phyloP scores from a whole-genome alignment of 1,284 basidiomycete species.

The Apiotrichum sp. region DNA sequence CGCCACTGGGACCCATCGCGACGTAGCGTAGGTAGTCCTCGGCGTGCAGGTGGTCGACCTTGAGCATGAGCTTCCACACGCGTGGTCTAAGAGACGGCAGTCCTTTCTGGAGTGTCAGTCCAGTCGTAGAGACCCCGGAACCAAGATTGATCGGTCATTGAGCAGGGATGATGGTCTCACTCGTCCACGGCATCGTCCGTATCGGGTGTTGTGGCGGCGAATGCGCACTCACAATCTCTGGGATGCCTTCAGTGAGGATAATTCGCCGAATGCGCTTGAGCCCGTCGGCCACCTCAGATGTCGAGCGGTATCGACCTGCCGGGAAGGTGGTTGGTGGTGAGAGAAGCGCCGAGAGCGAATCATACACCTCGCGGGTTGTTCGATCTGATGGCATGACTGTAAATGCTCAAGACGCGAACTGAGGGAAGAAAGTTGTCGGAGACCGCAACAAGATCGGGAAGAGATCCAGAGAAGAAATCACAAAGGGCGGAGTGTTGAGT shows the following conservation, averaged over 20 bases:
- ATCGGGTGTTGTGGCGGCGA: no score
- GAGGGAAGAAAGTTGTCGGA: no score
- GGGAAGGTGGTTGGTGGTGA: slow-evolving; percentile 16
- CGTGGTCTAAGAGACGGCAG: slow-evolving; percentile 38
- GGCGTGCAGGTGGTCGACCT: slow-evolving; percentile 67
- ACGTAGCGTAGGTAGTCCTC: slow-evolving; percentile 76
- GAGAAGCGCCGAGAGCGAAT: slow-evolving; percentile 27
- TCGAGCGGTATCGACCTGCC: slow-evolving; percentile 54
- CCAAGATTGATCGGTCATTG: background rate
- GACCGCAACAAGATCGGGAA: no score
- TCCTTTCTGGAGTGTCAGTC: slow-evolving; percentile 17
- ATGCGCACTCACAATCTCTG: slow-evolving; percentile 43
- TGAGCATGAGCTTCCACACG: slow-evolving; percentile 87
- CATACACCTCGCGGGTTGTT: slow-evolving; percentile 18
- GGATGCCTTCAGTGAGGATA: slow-evolving; percentile 82
- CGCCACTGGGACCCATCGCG: slow-evolving; percentile 72
- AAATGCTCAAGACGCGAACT: no score
- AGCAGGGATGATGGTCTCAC: no score
- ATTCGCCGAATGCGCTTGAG: slow-evolving; percentile 68
- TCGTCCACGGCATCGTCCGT: no score
- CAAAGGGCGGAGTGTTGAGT: no score
- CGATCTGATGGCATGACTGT: background rate
- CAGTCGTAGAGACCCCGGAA: background rate
- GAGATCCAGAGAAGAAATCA: no score
- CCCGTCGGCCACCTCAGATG: slow-evolving; percentile 67